A percentile compares a stretch with the other conserved stretches of the same genome.
phyloP scores from a whole-genome alignment of 2,329 filamentous ascomycete genomes.

The Fusarium papillatum region DNA sequence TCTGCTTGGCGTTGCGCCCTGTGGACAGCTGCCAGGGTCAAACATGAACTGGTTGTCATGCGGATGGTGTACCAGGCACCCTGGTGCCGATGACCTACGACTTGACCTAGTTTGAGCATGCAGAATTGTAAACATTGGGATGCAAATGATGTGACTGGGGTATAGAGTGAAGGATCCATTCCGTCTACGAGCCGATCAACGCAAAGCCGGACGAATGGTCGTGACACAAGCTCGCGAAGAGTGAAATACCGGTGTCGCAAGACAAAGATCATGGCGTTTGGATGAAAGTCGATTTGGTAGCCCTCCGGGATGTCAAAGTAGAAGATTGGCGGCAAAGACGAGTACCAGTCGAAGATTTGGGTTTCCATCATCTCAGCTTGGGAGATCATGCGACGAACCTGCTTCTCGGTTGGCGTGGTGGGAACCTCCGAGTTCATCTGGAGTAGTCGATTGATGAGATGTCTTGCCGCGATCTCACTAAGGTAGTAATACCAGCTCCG shows the following conservation, averaged over 20 bases:
- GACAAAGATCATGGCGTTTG: not conserved
- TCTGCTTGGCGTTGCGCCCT: not conserved
- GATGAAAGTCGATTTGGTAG: not conserved
- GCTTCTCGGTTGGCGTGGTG: not conserved
- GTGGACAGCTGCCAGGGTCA: not conserved
- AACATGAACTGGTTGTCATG: not conserved
- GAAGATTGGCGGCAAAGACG: not conserved
- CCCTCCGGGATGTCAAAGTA: not conserved
- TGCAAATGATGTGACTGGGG: not conserved
- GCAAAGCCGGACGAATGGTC: slow-evolving; percentile 10
- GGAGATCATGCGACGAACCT: not conserved
- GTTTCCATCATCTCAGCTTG: not conserved
- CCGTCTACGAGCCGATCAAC: not conserved
- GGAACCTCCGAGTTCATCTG: not conserved
- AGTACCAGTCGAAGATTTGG: not conserved
- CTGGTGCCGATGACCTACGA: not conserved
- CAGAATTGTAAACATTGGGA: not conserved
- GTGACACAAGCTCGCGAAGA: slow-evolving; percentile 4
- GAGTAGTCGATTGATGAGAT: slow-evolving; percentile 11
- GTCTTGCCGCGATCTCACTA: slow-evolving; percentile 14
- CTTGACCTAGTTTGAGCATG: not conserved
- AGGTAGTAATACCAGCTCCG: slow-evolving; percentile 19
- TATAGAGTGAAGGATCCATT: not conserved
- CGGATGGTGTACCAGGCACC: not conserved
- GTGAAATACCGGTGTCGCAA: not conserved